Evolutionary conservation across 106 monocot species (phyloP), one percentile per base, ranked within the genome.

Genomic region (Phalaenopsis equestris): DNA sequence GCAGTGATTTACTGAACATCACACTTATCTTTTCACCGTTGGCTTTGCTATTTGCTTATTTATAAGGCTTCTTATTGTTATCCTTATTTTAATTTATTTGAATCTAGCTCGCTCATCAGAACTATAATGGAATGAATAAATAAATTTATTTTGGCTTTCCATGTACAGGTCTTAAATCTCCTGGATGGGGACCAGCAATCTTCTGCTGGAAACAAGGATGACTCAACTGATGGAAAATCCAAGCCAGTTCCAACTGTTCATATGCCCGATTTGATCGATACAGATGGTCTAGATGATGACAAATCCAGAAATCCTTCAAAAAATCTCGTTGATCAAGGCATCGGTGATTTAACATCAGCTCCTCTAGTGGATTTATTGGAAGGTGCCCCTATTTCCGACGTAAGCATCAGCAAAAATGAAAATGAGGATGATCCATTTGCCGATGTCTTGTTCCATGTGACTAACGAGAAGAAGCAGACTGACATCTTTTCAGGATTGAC

Each of bases 251-350:
- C 91, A 65, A 68, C 77, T 79, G 84, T 92, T 80, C 73, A 88
- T 79, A 80, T 98, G 85, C 94, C 98, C 11, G 94, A 98, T 77
- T 87, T 98, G 81, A 98, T 98, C 76, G 98, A 98, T 79, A 94
- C 98, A 45, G 85, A 86, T 42, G 87, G 85, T 18, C 36, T 46
- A 8, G 85, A 92, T 86, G 82, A 87, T 56, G 80, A 77, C 75
- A 85, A 49, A 75, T 80, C 6, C 85, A 84, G 83, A 82, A 49
- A 36, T 78, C 86, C 81, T 52, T 73, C 6, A 24, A 77, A 84
- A 41, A 86, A 81, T 8, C 74, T 72, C 37, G 81, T 67, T 49
- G 80, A 81, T 39, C 79, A 82, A 42, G 79, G 74, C 42, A 56
- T 67, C 78, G 74, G 30, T 1, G 79, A 87, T 47, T 49, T 84